phyloP scores from a whole-genome alignment of 1,139 yeast genomes.

The Arxiozyma telluris region DNA sequence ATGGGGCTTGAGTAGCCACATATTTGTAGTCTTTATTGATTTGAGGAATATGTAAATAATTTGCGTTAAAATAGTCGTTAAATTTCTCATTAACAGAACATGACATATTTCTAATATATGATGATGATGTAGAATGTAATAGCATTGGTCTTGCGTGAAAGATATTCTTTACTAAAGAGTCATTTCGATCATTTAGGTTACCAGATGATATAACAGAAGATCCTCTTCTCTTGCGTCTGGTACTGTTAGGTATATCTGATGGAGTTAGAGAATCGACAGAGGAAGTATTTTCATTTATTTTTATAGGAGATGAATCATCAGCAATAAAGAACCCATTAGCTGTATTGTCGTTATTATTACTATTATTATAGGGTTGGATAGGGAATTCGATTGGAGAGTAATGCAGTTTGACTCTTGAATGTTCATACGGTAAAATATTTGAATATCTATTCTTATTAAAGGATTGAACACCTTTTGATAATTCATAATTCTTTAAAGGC shows the following conservation, averaged over 20 bases:
- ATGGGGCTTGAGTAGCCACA: slow-evolving; percentile 84
- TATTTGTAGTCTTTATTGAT: slow-evolving; percentile 36
- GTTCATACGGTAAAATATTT: slow-evolving; percentile 76
- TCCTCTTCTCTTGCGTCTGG: background rate
- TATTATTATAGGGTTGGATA: background rate
- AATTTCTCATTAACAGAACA: slow-evolving; percentile 7
- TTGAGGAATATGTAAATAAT: slow-evolving; percentile 39
- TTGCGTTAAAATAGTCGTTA: slow-evolving; percentile 56
- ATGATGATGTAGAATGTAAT: background rate
- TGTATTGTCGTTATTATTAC: background rate
- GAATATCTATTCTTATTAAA: slow-evolving; percentile 72
- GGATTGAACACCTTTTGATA: slow-evolving; percentile 60
- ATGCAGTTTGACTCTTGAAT: slow-evolving; percentile 56
- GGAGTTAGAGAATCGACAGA: background rate
- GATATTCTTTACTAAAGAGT: too few relatives aligned
- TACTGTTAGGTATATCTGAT: background rate
- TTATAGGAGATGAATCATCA: background rate
- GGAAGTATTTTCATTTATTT: background rate
- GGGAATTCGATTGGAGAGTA: slow-evolving; percentile 28
- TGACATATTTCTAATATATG: background rate
- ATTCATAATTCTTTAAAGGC: slow-evolving; percentile 36
- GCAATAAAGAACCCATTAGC: background rate
- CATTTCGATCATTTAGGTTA: background rate
- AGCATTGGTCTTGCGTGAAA: slow-evolving; percentile 1
- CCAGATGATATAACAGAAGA: background rate